A percentile compares a stretch with the other conserved stretches of the same genome.
Evolutionary conservation across 345 rosid genomes (phyloP).

Genomic region (Gossypium ekmanianum): DNA sequence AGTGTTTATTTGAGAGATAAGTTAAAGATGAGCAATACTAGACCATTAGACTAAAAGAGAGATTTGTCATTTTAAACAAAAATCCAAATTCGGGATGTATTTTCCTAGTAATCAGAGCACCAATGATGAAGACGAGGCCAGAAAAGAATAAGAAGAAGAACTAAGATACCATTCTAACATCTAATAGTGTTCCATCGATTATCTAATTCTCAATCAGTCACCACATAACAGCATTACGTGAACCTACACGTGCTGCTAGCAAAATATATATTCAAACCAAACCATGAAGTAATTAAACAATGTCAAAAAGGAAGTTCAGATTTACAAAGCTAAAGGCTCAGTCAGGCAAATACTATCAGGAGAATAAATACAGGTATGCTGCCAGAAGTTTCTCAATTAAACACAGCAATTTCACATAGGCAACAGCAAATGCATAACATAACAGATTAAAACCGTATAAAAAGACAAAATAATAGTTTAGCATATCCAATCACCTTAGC

Average conservation of each 20-base stretch:
- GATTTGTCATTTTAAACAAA: not conserved
- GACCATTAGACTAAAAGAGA: not conserved
- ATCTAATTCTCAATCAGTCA: not conserved
- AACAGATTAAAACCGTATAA: not conserved
- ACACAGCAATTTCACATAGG: not conserved
- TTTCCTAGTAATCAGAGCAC: not conserved
- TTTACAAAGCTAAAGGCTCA: conserved; percentile 1
- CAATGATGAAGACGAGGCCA: not conserved
- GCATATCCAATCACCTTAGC: conserved; percentile 54
- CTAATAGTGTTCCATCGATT: not conserved
- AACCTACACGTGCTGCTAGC: not conserved
- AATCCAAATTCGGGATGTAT: not conserved
- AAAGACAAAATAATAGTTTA: not conserved
- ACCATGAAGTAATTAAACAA: not conserved
- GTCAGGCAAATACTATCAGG: not conserved
- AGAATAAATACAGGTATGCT: not conserved
- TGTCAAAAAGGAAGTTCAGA: not conserved
- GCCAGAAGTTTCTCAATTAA: not conserved
- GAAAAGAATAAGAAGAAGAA: not conserved
- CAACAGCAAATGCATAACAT: not conserved
- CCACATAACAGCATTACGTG: not conserved
- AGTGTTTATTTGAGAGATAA: not conserved
- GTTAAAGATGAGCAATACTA: not conserved
- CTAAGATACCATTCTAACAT: not conserved
- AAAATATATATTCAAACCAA: not conserved